These are phyloP conservation scores for Melastoma malabathricum DNA, from an alignment of 345 rosid species.

Conservation along the genomic window DNA sequence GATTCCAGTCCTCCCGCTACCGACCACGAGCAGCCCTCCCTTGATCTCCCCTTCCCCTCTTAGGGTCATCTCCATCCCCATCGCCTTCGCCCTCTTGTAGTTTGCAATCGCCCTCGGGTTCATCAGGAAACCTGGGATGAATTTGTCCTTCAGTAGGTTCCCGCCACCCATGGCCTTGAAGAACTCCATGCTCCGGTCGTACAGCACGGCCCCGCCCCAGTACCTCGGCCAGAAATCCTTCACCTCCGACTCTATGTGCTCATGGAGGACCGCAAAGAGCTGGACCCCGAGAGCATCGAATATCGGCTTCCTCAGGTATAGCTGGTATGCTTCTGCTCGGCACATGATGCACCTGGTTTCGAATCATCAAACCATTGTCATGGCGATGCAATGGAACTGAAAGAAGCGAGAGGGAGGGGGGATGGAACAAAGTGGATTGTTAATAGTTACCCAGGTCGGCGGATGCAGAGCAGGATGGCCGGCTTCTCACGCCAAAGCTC, in stretches of 20 bases:
- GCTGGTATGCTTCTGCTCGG: constrained; percentile 64
- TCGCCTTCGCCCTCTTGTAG: constrained; percentile 47
- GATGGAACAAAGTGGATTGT: not conserved
- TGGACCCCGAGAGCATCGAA: constrained; percentile 53
- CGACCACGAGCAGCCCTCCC: constrained; percentile 50
- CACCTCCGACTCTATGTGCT: constrained; percentile 54
- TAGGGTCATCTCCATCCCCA: constrained; percentile 32
- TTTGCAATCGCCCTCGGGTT: constrained; percentile 57
- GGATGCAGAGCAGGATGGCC: constrained; percentile 44
- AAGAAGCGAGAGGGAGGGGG: not conserved
- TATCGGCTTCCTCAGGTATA: constrained; percentile 41
- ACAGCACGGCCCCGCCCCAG: constrained; percentile 47
- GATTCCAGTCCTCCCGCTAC: constrained; percentile 37
- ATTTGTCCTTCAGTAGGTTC: constrained; percentile 41
- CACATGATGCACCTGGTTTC: constrained; percentile 52
- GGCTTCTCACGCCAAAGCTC: constrained; percentile 47
- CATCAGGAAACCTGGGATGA: constrained; percentile 47
- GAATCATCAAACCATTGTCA: not conserved
- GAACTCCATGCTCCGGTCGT: constrained; percentile 39
- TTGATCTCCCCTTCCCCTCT: constrained; percentile 55
- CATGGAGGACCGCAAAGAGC: constrained; percentile 49
- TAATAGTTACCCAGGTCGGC: constrained; percentile 41
- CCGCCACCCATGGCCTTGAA: constrained; percentile 63
- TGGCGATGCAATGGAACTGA: not conserved
- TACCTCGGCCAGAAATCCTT: constrained; percentile 62